Percentiles rank a stretch among this genome's conserved stretches.
These are phyloP conservation scores for Sphenostylis stenocarpa DNA, from an alignment of 306 rosid genomes.

Conservation along the genomic window DNA sequence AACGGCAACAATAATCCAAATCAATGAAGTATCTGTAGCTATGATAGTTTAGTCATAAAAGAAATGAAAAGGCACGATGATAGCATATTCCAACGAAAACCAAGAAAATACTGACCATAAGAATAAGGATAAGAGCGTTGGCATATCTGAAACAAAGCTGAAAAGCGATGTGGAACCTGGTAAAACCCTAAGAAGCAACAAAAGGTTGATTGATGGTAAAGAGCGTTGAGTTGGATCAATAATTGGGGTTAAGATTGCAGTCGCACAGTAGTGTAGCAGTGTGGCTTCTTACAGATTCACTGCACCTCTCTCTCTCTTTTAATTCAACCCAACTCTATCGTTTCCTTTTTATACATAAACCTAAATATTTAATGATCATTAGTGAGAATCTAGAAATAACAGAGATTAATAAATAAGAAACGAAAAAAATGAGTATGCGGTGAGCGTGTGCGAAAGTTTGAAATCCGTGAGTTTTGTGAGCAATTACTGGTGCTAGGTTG, in stretches of 20 bases:
- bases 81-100: not conserved
- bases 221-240: not conserved
- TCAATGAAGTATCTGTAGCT: not conserved
- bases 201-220: not conserved
- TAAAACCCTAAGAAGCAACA: constrained; percentile 24
- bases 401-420: not conserved
- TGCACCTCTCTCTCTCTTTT: not conserved
- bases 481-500: not conserved
- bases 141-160: constrained; percentile 38
- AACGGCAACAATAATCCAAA: not conserved
- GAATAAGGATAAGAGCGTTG: constrained; percentile 20
- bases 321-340: not conserved
- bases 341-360: not conserved
- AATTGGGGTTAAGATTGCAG: constrained; percentile 28
- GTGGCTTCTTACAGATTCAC: constrained; percentile 34
- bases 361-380: no score
- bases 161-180: constrained; percentile 37
- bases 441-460: not conserved
- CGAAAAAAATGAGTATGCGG: not conserved
- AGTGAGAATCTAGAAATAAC: not conserved
- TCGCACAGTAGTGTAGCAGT: not conserved
- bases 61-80: not conserved
- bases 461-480: not conserved
- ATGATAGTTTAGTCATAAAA: constrained; percentile 21
- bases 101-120: constrained; percentile 43